Percentiles rank a stretch among this genome's conserved stretches.
These are phyloP conservation scores for Scheffersomyces segobiensis DNA, from an alignment of 1,139 yeast species.

Conservation along the genomic window DNA sequence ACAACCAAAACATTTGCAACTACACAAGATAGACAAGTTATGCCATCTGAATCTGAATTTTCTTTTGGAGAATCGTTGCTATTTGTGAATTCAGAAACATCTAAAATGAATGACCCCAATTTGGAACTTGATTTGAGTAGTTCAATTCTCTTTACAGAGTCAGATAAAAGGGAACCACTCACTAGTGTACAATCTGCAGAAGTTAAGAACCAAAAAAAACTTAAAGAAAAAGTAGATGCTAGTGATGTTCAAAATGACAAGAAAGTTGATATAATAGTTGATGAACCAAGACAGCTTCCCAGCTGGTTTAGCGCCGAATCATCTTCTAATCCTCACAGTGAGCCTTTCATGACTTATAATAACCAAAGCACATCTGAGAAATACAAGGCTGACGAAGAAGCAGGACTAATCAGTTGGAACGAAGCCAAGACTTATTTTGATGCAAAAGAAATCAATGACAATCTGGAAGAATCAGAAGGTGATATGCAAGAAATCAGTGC, in stretches of 20 bases:
- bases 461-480: conserved; percentile 9
- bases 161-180: not conserved
- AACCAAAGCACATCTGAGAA: conserved; percentile 1
- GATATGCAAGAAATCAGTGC: conserved; percentile 14
- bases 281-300: conserved; percentile 21
- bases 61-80: conserved; percentile 8
- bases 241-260: conserved; percentile 5
- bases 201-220: conserved; percentile 4
- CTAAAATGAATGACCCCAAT: not conserved
- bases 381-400: conserved; percentile 44
- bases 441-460: conserved; percentile 10
- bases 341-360: conserved; percentile 1
- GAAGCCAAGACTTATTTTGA: conserved; percentile 39
- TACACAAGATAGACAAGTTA: not conserved
- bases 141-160: conserved; percentile 2
- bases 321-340: conserved; percentile 14
- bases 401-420: conserved; percentile 51
- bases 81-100: not conserved
- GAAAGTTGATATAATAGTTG: conserved; percentile 1
- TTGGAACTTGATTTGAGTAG: conserved; percentile 3
- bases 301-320: conserved; percentile 31
- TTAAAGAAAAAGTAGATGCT: conserved; percentile 1
- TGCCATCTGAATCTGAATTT: not conserved
- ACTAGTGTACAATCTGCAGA: not conserved
- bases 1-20: not conserved